Base-by-base conservation (phyloP, 805 yeast genomes). In the Tetrapisispora taiwanensis region DNA sequence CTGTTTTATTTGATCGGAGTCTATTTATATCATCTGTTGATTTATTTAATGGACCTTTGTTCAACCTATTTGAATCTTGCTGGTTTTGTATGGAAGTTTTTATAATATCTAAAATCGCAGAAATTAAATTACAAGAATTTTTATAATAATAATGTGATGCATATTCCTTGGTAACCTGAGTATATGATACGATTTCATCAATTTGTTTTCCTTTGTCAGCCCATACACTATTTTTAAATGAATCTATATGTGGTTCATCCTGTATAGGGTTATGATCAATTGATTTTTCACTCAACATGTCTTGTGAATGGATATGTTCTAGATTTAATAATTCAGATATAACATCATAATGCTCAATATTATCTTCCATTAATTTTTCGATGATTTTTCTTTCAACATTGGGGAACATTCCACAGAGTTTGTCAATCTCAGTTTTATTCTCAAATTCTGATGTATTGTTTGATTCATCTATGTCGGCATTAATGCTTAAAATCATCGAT, bases 371-470 rank as follows among this genome's bases (percentile, higher is more conserved):
- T 3, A 59, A 58, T 1, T 53, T 47, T 3, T 59, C 48, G 7
- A 77, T 56, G 7, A 49, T 48, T 2, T 50, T 56, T 4, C 55
- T 34, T 2, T 67, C 63, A 2, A 65, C 47, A 14, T 67, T 55
- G 0, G 81, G 81, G 46, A 78, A 76, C 59, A 77, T 67, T 13
- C 67, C 70, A 39, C 55, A 50, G 27, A 73, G 50, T 26, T 54
- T 19, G 14, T 34, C 27, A 26, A 42, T 14, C 5, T 28, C 30
- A 13, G 5, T 28, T 12, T 14, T 12, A 12, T 28, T 14, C n/a
- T 28, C 34, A 15, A 15, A 14, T 31, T 39, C 42, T 14, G 18
- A 6, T 7, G 18, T 26, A 17, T 39, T 20, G 6, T 30, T 19
- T 7, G 10, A 12, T 4, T 6, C 15, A 30, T 3, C 3, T 17